These are phyloP conservation scores for Eragrostis nindensis DNA, from an alignment of 176 grass and related monocot species.

Conservation along the genomic window DNA sequence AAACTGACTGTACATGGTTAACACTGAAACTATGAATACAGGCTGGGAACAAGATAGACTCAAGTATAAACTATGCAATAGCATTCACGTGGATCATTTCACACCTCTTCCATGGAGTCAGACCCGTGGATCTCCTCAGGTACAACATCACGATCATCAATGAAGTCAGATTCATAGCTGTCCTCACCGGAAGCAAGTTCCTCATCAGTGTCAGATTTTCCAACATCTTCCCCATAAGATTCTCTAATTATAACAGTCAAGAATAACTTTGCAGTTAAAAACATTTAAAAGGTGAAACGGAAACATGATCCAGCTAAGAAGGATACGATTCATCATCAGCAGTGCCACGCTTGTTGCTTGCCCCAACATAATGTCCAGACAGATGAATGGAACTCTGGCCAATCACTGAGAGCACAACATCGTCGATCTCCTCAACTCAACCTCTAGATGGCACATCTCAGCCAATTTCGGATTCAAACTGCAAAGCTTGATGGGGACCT, in stretches of 20 bases:
- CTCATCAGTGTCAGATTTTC: constrained; percentile 64
- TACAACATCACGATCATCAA: constrained; percentile 71
- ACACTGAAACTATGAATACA: neutral
- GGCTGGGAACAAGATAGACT: neutral
- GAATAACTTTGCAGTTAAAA: constrained; percentile 5
- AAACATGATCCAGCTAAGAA: constrained; percentile 19
- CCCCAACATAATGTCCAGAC: constrained; percentile 62
- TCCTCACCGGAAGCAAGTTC: constrained; percentile 61
- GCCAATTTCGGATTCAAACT: constrained; percentile 58
- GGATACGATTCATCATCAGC: constrained; percentile 72
- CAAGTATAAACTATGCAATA: neutral
- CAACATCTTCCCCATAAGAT: constrained; percentile 91
- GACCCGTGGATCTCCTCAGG: constrained; percentile 57
- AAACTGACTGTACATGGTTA: neutral
- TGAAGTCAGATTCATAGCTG: constrained; percentile 95
- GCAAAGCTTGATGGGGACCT: constrained; percentile 75
- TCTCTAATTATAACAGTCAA: constrained; percentile 64
- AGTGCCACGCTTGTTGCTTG: constrained; percentile 8
- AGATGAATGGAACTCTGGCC: constrained; percentile 76
- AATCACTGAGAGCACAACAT: constrained; percentile 88
- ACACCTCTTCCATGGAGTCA: constrained; percentile 72
- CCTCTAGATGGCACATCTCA: constrained; percentile 78
- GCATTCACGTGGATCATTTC: neutral
- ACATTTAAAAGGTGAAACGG: constrained; percentile 13
- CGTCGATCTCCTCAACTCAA: constrained; percentile 84